phyloP scores from a whole-genome alignment of 169 alveolate genomes.

The Eimeria praecox region DNA sequence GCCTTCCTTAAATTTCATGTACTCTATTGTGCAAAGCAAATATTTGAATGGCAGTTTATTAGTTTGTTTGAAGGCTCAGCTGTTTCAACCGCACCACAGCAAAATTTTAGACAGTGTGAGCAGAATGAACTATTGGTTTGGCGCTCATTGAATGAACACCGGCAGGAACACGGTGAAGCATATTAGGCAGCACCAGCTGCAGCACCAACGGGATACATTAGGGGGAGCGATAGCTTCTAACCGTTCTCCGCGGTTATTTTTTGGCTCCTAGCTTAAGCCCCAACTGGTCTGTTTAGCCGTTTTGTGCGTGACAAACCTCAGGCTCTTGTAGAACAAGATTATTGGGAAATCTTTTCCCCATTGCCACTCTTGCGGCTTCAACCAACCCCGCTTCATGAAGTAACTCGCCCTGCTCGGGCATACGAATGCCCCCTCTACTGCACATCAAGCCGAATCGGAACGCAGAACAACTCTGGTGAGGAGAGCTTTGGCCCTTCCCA shows the following conservation, averaged over 20 bases:
- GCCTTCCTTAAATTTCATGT: background rate
- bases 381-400: constrained; percentile 19
- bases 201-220: background rate
- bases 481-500: background rate
- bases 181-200: background rate
- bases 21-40: background rate
- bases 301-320: background rate
- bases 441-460: constrained; percentile 53
- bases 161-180: background rate
- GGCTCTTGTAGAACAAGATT: constrained; percentile 60
- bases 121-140: background rate
- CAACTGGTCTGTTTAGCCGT: background rate
- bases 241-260: too few relatives aligned
- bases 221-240: background rate
- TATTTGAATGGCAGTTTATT: background rate
- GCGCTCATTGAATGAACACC: background rate
- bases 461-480: constrained; percentile 33
- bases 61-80: background rate
- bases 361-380: constrained; percentile 60
- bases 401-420: constrained; percentile 16
- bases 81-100: background rate
- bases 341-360: constrained; percentile 59
- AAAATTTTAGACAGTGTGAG: background rate
- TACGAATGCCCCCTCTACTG: constrained; percentile 74
- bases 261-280: background rate